Conservation (phyloP, 2,329 filamentous ascomycete genomes). For the Colletotrichum spinosum region DNA sequence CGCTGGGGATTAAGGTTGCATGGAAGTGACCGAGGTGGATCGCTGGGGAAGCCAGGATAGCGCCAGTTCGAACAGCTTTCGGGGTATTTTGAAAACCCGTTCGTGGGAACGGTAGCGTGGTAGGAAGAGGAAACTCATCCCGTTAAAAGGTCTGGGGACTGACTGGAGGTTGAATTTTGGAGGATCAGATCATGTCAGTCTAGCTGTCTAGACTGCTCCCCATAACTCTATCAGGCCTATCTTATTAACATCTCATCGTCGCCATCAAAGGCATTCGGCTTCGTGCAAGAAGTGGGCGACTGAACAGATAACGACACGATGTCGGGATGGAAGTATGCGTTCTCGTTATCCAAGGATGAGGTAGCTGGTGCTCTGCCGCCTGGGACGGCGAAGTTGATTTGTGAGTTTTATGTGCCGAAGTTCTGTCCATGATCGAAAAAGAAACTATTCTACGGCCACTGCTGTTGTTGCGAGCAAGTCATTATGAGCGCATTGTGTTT, state of each 20-base stretch:
- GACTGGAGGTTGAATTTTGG: too few species aligned
- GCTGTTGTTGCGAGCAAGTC: too few species aligned
- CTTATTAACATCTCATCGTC: not conserved
- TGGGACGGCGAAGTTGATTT: slow-evolving; percentile 39
- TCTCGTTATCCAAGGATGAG: slow-evolving; percentile 39
- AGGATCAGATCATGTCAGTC: too few species aligned
- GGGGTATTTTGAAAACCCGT: not conserved
- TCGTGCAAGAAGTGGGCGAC: not conserved
- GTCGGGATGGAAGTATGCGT: slow-evolving; percentile 40
- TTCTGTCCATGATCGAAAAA: not conserved
- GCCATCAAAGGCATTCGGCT: not conserved
- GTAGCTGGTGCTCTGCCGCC: slow-evolving; percentile 37
- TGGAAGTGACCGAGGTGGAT: slow-evolving; percentile 20
- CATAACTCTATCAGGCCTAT: not conserved
- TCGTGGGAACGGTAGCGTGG: not conserved
- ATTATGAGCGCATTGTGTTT: too few species aligned
- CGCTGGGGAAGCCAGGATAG: slow-evolving; percentile 28
- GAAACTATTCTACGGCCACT: not conserved
- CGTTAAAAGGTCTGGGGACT: too few species aligned
- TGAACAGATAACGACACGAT: not conserved
- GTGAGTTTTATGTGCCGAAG: slow-evolving; percentile 31
- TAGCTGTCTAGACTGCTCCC: too few species aligned
- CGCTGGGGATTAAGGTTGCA: slow-evolving; percentile 14
- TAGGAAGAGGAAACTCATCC: not conserved
- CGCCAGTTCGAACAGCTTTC: not conserved